Evolutionary conservation across 2,329 filamentous ascomycete genomes (phyloP).

Genomic region (Raffaelea ambrosiae): DNA sequence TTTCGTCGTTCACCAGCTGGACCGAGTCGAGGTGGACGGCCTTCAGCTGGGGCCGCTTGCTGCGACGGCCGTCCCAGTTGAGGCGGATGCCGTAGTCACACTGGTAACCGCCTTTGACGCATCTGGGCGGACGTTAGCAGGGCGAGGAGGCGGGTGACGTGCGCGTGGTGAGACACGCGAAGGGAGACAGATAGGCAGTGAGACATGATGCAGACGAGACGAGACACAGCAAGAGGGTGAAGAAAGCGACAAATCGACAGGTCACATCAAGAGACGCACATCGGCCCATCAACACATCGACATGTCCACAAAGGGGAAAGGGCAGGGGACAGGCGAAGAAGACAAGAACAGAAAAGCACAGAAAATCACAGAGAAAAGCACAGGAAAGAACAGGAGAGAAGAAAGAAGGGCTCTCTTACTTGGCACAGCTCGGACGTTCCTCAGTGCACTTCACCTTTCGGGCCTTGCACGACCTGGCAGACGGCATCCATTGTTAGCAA

Average conservation of each 20-base stretch:
- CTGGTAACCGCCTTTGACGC: slow-evolving; percentile 59
- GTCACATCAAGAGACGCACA: no score
- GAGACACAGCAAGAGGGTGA: no score
- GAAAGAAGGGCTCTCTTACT: slow-evolving; percentile 29
- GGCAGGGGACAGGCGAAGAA: no score
- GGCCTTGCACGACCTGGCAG: slow-evolving; percentile 65
- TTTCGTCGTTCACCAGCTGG: slow-evolving; percentile 2
- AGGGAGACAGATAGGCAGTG: no score
- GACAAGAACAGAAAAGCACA: no score
- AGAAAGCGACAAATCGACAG: no score
- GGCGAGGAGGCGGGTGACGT: no score
- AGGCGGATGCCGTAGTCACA: slow-evolving; percentile 77
- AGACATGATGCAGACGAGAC: no score
- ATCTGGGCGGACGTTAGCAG: slow-evolving; percentile 28
- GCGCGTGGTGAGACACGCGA: no score
- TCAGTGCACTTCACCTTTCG: slow-evolving; percentile 71
- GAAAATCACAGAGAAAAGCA: neutral
- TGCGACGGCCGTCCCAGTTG: slow-evolving; percentile 70
- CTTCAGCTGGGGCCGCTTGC: slow-evolving; percentile 41
- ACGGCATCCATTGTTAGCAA: no score
- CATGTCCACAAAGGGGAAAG: no score
- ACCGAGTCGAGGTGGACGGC: slow-evolving; percentile 11
- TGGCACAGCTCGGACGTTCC: slow-evolving; percentile 62
- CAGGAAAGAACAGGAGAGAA: neutral
- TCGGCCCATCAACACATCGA: no score